Evolutionary conservation across 1,139 yeast genomes (phyloP).

Genomic region (Candida sanyaensis): DNA sequence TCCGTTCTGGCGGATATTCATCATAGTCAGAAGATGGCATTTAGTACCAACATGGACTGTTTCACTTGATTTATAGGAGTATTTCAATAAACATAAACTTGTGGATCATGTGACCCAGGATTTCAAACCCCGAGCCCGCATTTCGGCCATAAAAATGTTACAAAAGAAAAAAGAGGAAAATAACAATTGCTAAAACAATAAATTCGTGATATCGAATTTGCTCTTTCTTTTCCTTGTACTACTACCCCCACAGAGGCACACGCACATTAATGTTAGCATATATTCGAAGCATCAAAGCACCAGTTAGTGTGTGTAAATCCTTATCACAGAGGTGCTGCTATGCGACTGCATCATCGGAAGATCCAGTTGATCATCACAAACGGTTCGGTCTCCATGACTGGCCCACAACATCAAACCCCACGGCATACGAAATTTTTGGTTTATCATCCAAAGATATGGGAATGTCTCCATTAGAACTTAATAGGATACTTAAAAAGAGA

Average conservation of each 20-base stretch:
- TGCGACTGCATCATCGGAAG: conserved; percentile 5
- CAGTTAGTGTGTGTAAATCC: neutral
- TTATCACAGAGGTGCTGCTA: neutral
- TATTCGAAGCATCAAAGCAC: neutral
- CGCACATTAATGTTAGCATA: neutral
- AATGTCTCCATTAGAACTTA: conserved; percentile 30
- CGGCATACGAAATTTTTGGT: conserved; percentile 76
- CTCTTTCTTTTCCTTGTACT: neutral
- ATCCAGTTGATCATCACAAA: conserved; percentile 16
- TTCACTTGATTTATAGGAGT: too few species aligned
- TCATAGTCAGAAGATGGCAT: too few species aligned
- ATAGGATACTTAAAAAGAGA: conserved; percentile 48
- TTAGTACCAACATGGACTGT: too few species aligned
- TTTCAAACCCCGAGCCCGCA: conserved; percentile 3
- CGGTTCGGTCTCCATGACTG: conserved; percentile 35
- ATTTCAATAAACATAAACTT: neutral
- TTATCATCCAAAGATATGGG: conserved; percentile 22
- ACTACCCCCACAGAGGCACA: too few species aligned
- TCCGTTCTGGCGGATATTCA: too few species aligned
- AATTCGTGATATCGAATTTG: neutral
- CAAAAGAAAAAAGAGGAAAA: neutral
- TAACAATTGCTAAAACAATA: neutral
- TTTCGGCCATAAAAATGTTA: neutral
- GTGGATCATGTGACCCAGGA: neutral
- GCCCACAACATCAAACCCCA: conserved; percentile 61